Evolutionary conservation across 139 green algal genomes (phyloP), one percentile per base, ranked within the genome.

Genomic region (Bryopsis sp.): DNA sequence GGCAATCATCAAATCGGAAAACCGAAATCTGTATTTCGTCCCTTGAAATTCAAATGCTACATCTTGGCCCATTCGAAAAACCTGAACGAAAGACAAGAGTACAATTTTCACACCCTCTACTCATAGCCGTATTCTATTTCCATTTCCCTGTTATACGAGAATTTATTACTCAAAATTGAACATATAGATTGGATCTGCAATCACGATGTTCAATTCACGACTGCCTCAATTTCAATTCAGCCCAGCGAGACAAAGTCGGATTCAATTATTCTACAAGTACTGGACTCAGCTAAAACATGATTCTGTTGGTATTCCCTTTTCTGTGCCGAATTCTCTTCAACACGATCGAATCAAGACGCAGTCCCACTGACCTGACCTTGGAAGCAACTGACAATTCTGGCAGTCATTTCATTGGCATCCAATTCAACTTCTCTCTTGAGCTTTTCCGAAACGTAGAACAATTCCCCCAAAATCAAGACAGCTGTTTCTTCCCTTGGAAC

Each of bases 41-140:
- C 86, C 88, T 46, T 89, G 80, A 62, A 85, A 90, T 68, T 98
- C 92, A 73, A 97, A 97, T 0, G 85, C 82, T 0, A 92, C n/a
- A 43, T 88, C 76, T 76, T 98, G 92, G 2, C 78, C 75, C 1
- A 81, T 63, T 0, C 78, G 81, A 2, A 97, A 83, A 2, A 97
- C 72, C 83, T 94, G 79, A n/a, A 67, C 2, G 6, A 61, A 4
- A 57, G 32, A 24, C 11, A 39, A 22, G 31, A 60, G 2, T 6
- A 72, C 48, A 50, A 47, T n/a, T n/a, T n/a, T n/a, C n/a, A n/a
- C n/a, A n/a, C n/a, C n/a, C n/a, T n/a, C n/a, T n/a, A n/a, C n/a
- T n/a, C n/a, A n/a, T n/a, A n/a, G n/a, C n/a, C n/a, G n/a, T n/a
- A n/a, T n/a, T n/a, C n/a, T n/a, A n/a, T n/a, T n/a, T n/a, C n/a